phyloP scores from a whole-genome alignment of 2,329 filamentous ascomycete species.

The Mollisia scopiformis region DNA sequence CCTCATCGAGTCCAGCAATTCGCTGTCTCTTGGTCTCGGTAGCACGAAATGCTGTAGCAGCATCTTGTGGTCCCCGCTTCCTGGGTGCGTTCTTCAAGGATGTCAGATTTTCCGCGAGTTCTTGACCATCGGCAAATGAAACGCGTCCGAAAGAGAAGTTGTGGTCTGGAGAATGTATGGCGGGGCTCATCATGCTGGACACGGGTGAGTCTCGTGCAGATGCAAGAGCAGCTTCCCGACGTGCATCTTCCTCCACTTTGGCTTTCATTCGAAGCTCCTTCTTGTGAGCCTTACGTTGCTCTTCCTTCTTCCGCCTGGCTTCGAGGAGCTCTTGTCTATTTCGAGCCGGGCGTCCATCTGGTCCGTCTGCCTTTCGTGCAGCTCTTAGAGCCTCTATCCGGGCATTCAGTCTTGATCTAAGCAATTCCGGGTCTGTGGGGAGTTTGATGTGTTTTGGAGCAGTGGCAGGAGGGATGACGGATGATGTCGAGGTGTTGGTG shows the following conservation, averaged over 20 bases:
- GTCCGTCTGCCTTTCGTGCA: constrained; percentile 83
- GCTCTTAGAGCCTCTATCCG: constrained; percentile 85
- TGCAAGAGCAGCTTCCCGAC: constrained; percentile 63
- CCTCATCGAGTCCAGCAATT: constrained; percentile 72
- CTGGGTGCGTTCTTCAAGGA: constrained; percentile 68
- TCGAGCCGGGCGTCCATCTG: constrained; percentile 78
- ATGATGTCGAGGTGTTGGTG: constrained; percentile 72
- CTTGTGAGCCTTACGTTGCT: constrained; percentile 84
- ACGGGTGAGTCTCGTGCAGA: constrained; percentile 63
- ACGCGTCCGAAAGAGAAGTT: constrained; percentile 90
- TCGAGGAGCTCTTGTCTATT: constrained; percentile 93
- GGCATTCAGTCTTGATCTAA: constrained; percentile 78
- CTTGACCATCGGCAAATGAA: constrained; percentile 85
- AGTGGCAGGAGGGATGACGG: constrained; percentile 60
- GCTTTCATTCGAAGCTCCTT: constrained; percentile 79
- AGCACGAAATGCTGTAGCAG: constrained; percentile 82
- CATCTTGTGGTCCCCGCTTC: constrained; percentile 82
- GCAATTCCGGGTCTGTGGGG: constrained; percentile 71
- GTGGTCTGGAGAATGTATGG: constrained; percentile 57
- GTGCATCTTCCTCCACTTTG: constrained; percentile 76
- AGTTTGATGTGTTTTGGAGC: constrained; percentile 69
- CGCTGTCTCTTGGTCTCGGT: constrained; percentile 86
- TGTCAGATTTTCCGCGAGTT: constrained; percentile 71
- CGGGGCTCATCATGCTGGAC: constrained; percentile 56
- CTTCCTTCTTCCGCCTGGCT: constrained; percentile 82